A percentile compares a stretch with the other conserved stretches of the same genome.
phyloP scores from a whole-genome alignment of 2,329 filamentous ascomycete genomes.

The Westerdykella sp. region DNA sequence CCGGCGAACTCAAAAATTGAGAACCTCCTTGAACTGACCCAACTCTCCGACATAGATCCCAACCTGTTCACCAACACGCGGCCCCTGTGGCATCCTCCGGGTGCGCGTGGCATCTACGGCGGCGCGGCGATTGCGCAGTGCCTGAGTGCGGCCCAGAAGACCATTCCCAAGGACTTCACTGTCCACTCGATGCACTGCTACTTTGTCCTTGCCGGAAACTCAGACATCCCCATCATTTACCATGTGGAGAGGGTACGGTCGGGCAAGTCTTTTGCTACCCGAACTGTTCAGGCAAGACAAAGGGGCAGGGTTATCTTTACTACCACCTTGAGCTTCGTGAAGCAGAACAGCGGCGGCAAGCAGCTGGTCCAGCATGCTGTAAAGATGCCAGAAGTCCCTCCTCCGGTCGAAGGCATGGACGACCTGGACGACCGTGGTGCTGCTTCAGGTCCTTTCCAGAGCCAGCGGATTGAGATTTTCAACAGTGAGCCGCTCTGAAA shows the following conservation, averaged over 20 bases:
- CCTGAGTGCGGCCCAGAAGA: conserved; percentile 79
- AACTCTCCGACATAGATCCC: conserved; percentile 67
- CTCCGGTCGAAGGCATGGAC: conserved; percentile 39
- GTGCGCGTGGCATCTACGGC: conserved; percentile 88
- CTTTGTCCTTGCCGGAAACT: conserved; percentile 86
- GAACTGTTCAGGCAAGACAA: conserved; percentile 94
- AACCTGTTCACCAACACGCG: conserved; percentile 95
- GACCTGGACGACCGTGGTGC: conserved; percentile 26
- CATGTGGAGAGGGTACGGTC: conserved; percentile 92
- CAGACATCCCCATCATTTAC: conserved; percentile 80
- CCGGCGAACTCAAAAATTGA: conserved; percentile 73
- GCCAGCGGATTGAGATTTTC: conserved; percentile 50
- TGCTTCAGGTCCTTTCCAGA: conserved; percentile 51
- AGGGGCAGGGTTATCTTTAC: conserved; percentile 88
- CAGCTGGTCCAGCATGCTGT: conserved; percentile 60
- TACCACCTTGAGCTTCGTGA: conserved; percentile 83
- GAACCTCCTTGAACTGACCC: conserved; percentile 80
- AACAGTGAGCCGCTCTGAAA: conserved; percentile 42
- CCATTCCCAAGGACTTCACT: conserved; percentile 71
- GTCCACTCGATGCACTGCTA: conserved; percentile 99
- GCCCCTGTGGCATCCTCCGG: conserved; percentile 84
- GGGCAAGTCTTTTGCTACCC: conserved; percentile 80
- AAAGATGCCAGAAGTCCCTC: conserved; percentile 44
- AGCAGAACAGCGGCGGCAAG: conserved; percentile 54
- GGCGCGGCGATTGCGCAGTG: conserved; percentile 90